Conservation (phyloP, 345 rosid genomes). For the Linum usitatissimum region DNA sequence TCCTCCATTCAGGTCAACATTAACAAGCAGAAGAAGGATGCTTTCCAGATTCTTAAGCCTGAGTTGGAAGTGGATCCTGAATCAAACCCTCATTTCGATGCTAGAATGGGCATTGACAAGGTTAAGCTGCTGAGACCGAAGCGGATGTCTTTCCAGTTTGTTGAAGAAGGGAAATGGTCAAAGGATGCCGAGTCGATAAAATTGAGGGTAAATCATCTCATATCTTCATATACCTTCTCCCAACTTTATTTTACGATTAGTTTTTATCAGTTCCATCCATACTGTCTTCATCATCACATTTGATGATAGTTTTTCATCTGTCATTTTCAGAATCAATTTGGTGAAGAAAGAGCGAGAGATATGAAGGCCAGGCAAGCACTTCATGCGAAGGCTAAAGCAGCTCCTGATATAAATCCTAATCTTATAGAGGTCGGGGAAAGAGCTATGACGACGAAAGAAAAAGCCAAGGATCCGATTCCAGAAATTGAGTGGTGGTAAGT, state of each 20-base stretch:
- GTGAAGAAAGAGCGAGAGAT: conserved; percentile 91
- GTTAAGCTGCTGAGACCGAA: conserved; percentile 83
- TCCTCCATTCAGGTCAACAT: conserved; percentile 68
- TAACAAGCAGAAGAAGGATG: conserved; percentile 91
- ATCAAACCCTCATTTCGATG: conserved; percentile 72
- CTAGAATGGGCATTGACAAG: conserved; percentile 72
- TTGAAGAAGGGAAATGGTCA: conserved; percentile 96
- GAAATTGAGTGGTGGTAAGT: conserved; percentile 98
- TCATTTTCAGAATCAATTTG: conserved; percentile 64
- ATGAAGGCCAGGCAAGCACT: conserved; percentile 84
- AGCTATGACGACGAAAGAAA: conserved; percentile 55
- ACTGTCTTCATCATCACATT: conserved; percentile 5
- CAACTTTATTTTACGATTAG: not conserved
- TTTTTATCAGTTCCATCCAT: not conserved
- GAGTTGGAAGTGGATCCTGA: conserved; percentile 75
- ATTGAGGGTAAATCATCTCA: conserved; percentile 42
- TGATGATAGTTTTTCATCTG: conserved; percentile 11
- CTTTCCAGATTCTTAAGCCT: conserved; percentile 94
- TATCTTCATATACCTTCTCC: not conserved
- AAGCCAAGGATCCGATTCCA: conserved; percentile 67
- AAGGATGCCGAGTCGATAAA: conserved; percentile 79
- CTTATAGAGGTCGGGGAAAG: conserved; percentile 85
- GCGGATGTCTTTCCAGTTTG: conserved; percentile 82
- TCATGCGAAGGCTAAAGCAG: conserved; percentile 72
- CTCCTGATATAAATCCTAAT: conserved; percentile 86